phyloP scores from a whole-genome alignment of 805 yeast species.

The Ogataea angusta region DNA sequence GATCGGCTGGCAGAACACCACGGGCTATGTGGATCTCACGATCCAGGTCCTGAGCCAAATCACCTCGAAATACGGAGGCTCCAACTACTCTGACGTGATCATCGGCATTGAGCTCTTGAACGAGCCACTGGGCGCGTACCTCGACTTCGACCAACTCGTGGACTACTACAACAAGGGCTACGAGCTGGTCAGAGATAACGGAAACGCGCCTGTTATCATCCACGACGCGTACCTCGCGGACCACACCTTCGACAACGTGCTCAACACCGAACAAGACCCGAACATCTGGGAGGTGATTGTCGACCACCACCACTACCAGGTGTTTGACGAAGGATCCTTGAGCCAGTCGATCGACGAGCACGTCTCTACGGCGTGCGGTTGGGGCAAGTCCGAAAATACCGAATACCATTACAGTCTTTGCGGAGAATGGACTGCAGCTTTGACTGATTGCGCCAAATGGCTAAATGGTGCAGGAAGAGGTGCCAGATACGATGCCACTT shows the following conservation, averaged over 20 bases:
- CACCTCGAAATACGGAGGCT: constrained; percentile 59
- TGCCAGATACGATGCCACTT: constrained; percentile 73
- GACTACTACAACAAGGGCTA: constrained; percentile 64
- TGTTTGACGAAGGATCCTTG: constrained; percentile 65
- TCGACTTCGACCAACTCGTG: constrained; percentile 57
- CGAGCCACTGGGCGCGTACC: constrained; percentile 79
- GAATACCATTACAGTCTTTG: constrained; percentile 73
- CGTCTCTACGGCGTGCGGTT: constrained; percentile 51
- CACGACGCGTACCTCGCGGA: constrained; percentile 75
- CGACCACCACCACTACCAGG: constrained; percentile 92
- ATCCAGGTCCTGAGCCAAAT: constrained; percentile 52
- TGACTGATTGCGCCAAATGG: constrained; percentile 89
- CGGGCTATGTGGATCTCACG: constrained; percentile 45
- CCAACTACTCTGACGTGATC: constrained; percentile 64
- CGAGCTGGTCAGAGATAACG: constrained; percentile 52
- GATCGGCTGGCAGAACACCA: constrained; percentile 51
- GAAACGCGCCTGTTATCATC: constrained; percentile 45
- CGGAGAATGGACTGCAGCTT: constrained; percentile 92
- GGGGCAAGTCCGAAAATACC: constrained; percentile 35
- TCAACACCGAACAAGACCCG: constrained; percentile 37
- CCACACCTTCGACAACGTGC: constrained; percentile 60
- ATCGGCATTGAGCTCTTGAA: constrained; percentile 82
- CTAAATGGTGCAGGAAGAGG: constrained; percentile 84
- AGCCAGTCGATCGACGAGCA: constrained; percentile 59
- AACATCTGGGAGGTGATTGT: constrained; percentile 58